phyloP scores from a whole-genome alignment of 1,139 yeast species.

The Pichia sorboxylosa region DNA sequence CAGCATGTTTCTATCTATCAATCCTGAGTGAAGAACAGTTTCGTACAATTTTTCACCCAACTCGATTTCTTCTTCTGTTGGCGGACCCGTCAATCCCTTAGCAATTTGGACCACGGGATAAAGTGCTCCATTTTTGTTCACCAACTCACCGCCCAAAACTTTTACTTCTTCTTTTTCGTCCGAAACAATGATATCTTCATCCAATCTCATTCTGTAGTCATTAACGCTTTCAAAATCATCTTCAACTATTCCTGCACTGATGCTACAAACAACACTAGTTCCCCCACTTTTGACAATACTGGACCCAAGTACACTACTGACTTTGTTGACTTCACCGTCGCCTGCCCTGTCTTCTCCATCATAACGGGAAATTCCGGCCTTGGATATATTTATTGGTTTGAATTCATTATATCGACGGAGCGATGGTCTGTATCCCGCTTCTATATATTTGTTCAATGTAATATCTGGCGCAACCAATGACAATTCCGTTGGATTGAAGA shows the following conservation, averaged over 20 bases:
- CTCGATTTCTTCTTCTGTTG: constrained; percentile 84
- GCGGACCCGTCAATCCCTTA: constrained; percentile 62
- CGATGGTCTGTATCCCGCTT: constrained; percentile 64
- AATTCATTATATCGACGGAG: constrained; percentile 63
- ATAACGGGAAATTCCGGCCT: constrained; percentile 33
- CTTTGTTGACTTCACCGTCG: constrained; percentile 12
- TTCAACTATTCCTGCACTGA: constrained; percentile 62
- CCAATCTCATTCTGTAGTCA: constrained; percentile 23
- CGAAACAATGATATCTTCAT: constrained; percentile 19
- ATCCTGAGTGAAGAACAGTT: constrained; percentile 40
- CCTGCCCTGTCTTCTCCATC: constrained; percentile 14
- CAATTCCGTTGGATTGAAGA: constrained; percentile 71
- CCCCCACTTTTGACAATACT: constrained; percentile 62
- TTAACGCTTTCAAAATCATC: constrained; percentile 30
- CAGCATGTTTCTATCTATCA: constrained; percentile 37
- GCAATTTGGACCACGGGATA: constrained; percentile 76
- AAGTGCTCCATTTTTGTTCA: constrained; percentile 26
- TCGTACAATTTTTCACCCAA: constrained; percentile 61
- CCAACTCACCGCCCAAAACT: constrained; percentile 5
- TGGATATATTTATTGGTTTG: constrained; percentile 40
- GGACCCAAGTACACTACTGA: constrained; percentile 48
- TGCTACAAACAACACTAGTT: constrained; percentile 66
- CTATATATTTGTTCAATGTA: constrained; percentile 66
- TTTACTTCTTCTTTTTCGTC: constrained; percentile 6
- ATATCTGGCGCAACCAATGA: constrained; percentile 81